Evolutionary conservation across 371 early-diverging fungal genomes (phyloP), one percentile per base, ranked within the genome.

Genomic region (Neoconidiobolus thromboides): DNA sequence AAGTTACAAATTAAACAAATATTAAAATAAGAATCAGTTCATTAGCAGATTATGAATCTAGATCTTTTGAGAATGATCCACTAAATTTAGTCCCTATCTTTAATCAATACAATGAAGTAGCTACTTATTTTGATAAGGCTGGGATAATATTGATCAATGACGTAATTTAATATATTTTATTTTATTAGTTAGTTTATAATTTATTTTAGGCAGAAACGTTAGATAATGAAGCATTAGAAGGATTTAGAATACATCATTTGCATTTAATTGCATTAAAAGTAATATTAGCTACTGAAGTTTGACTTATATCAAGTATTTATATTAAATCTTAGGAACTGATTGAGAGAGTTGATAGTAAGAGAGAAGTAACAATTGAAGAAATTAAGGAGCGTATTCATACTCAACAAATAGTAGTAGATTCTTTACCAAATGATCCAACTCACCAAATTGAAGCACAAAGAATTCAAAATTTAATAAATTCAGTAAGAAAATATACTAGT

Each of bases 91-190:
- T 39, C 12, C 56, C 40, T 43, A n/a, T 56, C 4, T n/a, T 56
- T 56, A 42, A 41, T 56, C 56, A 43, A 43, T 56, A 42, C 43
- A n/a, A 56, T n/a, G 56, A 56, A 2, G 36, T 56, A 10, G 39
- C 56, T 3, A 56, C 26, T 44, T 56, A 56, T 56, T 38, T 56
- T 40, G 43, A 15, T 12, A 56, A 56, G 40, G 56, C n/a, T 56
- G 14, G 14, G 43, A 56, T 12, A 41, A 9, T 39, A 41, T 42
- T 56, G 7, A n/a, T 41, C 6, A 43, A 56, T 56, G 37, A 43
- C n/a, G 10, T 42, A 42, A 56, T 42, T 54, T n/a, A 54, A 42
- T 26, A 3, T 3, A 54, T 10, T 10, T 47, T 47, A 47, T 10
- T 47, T 47, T 47, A 14, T 51, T 26, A 14, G 7, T 10, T 7